Evolutionary conservation across 225 moss, liverwort and hornwort species (phyloP).

Genomic region (Polytrichum commune): DNA sequence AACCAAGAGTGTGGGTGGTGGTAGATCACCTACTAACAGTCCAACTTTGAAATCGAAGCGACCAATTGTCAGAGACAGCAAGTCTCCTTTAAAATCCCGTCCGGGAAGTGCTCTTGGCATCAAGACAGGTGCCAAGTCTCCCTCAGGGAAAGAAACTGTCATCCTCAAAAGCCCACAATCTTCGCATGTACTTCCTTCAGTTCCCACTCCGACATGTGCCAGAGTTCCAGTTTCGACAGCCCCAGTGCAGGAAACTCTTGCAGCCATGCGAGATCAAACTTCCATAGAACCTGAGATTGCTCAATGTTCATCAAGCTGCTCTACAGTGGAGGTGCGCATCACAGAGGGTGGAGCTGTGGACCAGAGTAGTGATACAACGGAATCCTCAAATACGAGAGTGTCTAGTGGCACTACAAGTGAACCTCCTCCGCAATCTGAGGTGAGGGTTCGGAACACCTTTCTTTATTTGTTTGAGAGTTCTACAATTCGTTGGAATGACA

Average conservation of each 20-base stretch:
- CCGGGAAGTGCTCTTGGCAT: conserved; percentile 9
- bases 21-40: conserved; percentile 21
- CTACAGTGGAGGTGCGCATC: conserved; percentile 25
- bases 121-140: conserved; percentile 18
- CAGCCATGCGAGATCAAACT: conserved; percentile 7
- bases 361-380: conserved; percentile 33
- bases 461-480: too few species aligned
- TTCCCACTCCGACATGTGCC: neutral
- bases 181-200: conserved; percentile 9
- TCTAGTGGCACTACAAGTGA: neutral
- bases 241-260: neutral
- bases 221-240: neutral
- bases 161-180: conserved; percentile 8
- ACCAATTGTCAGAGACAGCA: conserved; percentile 25
- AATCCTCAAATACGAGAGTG: conserved; percentile 8
- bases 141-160: conserved; percentile 11
- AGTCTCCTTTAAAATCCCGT: conserved; percentile 32
- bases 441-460: conserved; percentile 5
- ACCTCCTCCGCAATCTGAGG: conserved; percentile 25
- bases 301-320: conserved; percentile 18
- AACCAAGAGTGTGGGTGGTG: conserved; percentile 12
- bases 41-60: conserved; percentile 27
- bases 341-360: conserved; percentile 46
- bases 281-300: conserved; percentile 11
- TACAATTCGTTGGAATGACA: too few species aligned